phyloP scores from a whole-genome alignment of 495 filamentous ascomycete genomes.

The Aspergillus incahuasiensis region DNA sequence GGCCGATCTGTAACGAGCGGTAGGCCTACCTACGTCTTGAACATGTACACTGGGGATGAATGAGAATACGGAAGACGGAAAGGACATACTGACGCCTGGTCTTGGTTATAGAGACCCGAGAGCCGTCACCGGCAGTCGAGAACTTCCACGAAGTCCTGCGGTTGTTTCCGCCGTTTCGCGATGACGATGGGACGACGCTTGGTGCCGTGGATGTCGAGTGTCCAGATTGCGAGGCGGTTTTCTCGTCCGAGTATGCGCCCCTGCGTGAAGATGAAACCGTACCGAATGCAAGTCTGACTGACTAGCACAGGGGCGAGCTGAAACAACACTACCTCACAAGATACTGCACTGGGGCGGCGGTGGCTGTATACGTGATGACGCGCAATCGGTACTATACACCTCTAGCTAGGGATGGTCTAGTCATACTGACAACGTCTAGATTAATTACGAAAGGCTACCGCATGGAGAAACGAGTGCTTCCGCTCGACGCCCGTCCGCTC shows the following conservation, averaged over 20 bases:
- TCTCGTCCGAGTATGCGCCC: constrained; percentile 21
- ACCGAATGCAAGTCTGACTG: not conserved
- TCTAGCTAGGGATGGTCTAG: not conserved
- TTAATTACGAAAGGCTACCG: constrained; percentile 32
- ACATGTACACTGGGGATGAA: not conserved
- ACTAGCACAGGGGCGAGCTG: constrained; percentile 20
- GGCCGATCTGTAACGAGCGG: constrained; percentile 17
- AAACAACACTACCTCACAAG: constrained; percentile 26
- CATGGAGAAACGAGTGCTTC: constrained; percentile 26
- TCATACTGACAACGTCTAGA: constrained; percentile 6
- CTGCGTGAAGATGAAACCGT: not conserved
- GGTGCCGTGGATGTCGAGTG: constrained; percentile 25
- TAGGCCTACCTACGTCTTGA: constrained; percentile 14
- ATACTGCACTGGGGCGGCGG: constrained; percentile 26
- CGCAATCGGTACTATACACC: constrained; percentile 22
- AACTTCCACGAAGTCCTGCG: constrained; percentile 27
- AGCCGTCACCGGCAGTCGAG: constrained; percentile 16
- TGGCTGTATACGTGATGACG: constrained; percentile 31
- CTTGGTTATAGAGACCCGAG: constrained; percentile 8
- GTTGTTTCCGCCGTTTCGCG: constrained; percentile 25
- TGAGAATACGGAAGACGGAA: not conserved
- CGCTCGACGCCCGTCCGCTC: constrained; percentile 23
- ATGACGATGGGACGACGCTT: constrained; percentile 21
- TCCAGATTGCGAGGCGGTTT: constrained; percentile 28
- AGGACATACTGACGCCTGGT: not conserved